Percentiles rank a stretch among this genome's conserved stretches.
Conservation (phyloP, 164 flowering plant genomes). For the Stephania yunnanensis region DNA sequence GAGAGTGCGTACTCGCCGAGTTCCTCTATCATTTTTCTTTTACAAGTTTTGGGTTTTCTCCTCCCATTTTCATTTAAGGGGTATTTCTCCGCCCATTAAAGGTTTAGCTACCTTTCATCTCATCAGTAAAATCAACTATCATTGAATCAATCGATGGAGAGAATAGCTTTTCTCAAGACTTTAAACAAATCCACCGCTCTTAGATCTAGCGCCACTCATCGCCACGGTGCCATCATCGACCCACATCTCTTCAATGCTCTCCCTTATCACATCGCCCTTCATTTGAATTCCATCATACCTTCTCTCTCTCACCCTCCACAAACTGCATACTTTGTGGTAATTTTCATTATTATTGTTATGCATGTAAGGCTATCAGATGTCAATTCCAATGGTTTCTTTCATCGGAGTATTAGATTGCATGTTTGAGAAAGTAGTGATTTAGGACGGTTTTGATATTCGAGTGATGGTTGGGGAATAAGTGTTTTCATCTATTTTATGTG, state of each 20-base stretch:
- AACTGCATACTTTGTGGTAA: constrained; percentile 14
- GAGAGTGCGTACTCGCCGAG: too few relatives aligned
- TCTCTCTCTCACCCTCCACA: constrained; percentile 19
- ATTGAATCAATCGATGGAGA: constrained; percentile 19
- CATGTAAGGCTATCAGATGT: too few relatives aligned
- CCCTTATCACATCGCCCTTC: constrained; percentile 15
- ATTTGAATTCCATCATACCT: constrained; percentile 11
- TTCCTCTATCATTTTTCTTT: too few relatives aligned
- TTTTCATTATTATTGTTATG: not conserved
- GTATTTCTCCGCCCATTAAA: not conserved
- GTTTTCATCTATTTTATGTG: too few relatives aligned
- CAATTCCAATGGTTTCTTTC: too few relatives aligned
- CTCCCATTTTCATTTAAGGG: too few relatives aligned
- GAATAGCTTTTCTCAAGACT: constrained; percentile 31
- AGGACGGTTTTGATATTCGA: too few relatives aligned
- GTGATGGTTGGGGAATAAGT: too few relatives aligned
- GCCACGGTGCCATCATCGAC: not conserved
- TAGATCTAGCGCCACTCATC: constrained; percentile 20
- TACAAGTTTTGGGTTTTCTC: too few relatives aligned
- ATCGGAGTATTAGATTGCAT: too few relatives aligned
- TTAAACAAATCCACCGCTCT: constrained; percentile 25
- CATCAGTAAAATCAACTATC: not conserved
- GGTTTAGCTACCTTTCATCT: not conserved
- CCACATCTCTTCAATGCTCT: constrained; percentile 10
- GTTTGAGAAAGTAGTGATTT: too few relatives aligned